These are phyloP conservation scores for Aquanectria penicillioides DNA, from an alignment of 2,329 filamentous ascomycete genomes.

Conservation along the genomic window DNA sequence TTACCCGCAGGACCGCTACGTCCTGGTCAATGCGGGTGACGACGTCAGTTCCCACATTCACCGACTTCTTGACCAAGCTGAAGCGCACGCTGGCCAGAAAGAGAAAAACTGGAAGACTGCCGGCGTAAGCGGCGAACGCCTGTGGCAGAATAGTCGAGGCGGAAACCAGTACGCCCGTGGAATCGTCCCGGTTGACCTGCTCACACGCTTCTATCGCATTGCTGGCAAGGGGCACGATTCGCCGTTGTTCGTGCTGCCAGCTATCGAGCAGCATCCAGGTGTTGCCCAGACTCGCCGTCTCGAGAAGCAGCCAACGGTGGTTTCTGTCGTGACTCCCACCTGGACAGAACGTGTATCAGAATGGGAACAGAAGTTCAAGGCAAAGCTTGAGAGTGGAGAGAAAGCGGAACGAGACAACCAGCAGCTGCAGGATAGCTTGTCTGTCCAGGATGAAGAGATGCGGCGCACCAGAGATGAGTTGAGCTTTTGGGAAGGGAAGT, in stretches of 20 bases:
- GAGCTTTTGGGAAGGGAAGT: conserved; percentile 30
- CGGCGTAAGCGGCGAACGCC: conserved; percentile 54
- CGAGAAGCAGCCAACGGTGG: conserved; percentile 55
- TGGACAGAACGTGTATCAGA: conserved; percentile 48
- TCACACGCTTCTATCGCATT: conserved; percentile 63
- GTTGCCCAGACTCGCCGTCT: conserved; percentile 55
- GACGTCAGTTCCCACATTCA: conserved; percentile 60
- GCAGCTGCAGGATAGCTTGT: conserved; percentile 34
- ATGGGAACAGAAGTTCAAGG: conserved; percentile 39
- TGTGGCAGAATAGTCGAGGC: conserved; percentile 43
- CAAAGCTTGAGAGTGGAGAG: conserved; percentile 34
- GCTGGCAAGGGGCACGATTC: conserved; percentile 52
- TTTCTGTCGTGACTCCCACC: conserved; percentile 43
- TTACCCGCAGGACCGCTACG: conserved; percentile 64
- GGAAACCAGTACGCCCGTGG: conserved; percentile 51
- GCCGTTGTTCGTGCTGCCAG: conserved; percentile 65
- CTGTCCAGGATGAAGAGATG: conserved; percentile 33
- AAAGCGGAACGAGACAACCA: conserved; percentile 29
- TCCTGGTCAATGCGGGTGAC: conserved; percentile 65
- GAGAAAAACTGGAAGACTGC: conserved; percentile 47
- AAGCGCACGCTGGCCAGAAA: conserved; percentile 51
- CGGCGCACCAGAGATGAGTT: conserved; percentile 27
- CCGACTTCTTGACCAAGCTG: conserved; percentile 56
- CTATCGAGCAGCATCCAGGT: conserved; percentile 57
- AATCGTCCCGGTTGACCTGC: conserved; percentile 59